Base-by-base conservation (phyloP, 352 stramenopile genomes). In the Pythium biforme region DNA sequence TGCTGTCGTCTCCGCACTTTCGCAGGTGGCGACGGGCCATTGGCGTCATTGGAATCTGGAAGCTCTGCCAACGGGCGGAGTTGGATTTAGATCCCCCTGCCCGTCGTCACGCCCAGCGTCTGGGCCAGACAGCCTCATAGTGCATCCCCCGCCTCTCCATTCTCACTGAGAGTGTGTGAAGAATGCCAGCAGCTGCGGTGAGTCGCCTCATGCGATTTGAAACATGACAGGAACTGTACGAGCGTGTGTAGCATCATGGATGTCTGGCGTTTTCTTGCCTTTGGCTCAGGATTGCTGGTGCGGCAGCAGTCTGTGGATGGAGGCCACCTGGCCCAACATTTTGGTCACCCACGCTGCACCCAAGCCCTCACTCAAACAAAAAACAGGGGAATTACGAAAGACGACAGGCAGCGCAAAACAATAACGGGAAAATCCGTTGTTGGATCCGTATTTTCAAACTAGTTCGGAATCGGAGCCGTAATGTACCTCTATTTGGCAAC, bases 191-290 rank as follows among this genome's bases (percentile, higher is more conserved):
- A 56, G 51, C 33, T 58, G 51, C 25, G 19, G 14, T 11, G 8
- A 37, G 31, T 37, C 31, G 31, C 31, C 31, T 37, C 31, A 23
- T 22, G 25, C 50, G 53, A 59, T 37, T 48, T 50, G 39, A 37
- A 50, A 34, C 39, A 51, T 49, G 7, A 22, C 56, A 41, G 26
- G 17, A n/a, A 40, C 15, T 51, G 59, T 61, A 29, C 59, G 51
- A 67, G 31, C 41, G 59, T 67, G 59, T 67, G 59, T 67, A 37
- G 51, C 59, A 23, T 67, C 59, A 67, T 40, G 48, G 25, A 31
- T 25, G 26, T 59, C 17, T 49, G 33, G 33, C 34, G 22, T 37
- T 43, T 39, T 59, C 34, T 41, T 45, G 27, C 26, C 17, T 25
- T 22, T 20, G 40, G n/a, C 19, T 25, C 40, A n/a, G 40, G 40